A percentile compares a stretch with the other conserved stretches of the same genome.
phyloP scores from a whole-genome alignment of 1,139 yeast species.

The Nakaseomyces glabratus region DNA sequence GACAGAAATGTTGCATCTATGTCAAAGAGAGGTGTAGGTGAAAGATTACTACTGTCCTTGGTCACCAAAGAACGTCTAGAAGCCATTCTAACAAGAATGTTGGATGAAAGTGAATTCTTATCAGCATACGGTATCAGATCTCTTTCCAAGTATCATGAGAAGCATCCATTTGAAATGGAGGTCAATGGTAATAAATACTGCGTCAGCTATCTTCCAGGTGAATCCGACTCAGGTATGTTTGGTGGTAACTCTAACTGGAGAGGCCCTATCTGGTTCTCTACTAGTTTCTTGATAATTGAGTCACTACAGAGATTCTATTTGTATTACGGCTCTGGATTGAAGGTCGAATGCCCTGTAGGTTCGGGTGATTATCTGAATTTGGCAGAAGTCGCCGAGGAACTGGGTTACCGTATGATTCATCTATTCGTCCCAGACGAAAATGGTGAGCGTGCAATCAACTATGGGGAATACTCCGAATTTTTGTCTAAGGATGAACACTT shows the following conservation, averaged over 20 bases:
- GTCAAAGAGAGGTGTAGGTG: conserved; percentile 79
- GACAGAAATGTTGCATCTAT: conserved; percentile 85
- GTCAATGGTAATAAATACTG: conserved; percentile 69
- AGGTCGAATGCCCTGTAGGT: conserved; percentile 86
- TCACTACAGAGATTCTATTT: conserved; percentile 81
- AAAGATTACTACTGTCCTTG: conserved; percentile 69
- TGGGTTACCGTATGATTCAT: conserved; percentile 79
- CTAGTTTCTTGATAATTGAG: conserved; percentile 79
- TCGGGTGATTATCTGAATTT: conserved; percentile 73
- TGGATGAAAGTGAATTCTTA: conserved; percentile 82
- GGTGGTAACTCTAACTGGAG: conserved; percentile 98
- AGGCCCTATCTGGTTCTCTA: conserved; percentile 99
- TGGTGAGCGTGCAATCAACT: conserved; percentile 75
- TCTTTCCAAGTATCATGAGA: conserved; percentile 76
- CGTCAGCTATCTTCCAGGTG: conserved; percentile 84
- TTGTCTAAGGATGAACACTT: conserved; percentile 65
- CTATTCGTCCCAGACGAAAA: conserved; percentile 63
- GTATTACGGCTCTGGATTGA: conserved; percentile 80
- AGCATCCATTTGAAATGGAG: conserved; percentile 79
- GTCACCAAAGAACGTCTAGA: conserved; percentile 74
- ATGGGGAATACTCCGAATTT: conserved; percentile 44
- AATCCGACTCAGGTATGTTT: conserved; percentile 88
- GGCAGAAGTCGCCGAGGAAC: conserved; percentile 88
- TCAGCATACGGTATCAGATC: conserved; percentile 87
- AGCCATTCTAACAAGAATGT: conserved; percentile 70